Conservation (phyloP, 208 protist genomes). For the Crithidia fasciculata region DNA sequence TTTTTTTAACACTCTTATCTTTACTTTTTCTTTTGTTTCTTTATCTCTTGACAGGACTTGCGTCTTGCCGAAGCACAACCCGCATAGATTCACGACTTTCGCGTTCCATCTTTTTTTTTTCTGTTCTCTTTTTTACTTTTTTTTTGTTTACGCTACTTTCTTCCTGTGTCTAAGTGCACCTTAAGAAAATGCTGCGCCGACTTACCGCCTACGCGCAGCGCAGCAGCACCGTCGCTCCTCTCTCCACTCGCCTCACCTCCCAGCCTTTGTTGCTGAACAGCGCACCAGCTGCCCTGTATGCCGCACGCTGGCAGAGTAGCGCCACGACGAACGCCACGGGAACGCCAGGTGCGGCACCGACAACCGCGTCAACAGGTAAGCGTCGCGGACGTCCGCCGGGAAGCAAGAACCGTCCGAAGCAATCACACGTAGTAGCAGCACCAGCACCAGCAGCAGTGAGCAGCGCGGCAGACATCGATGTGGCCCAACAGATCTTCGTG, state of each 20-base stretch:
- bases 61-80: constrained; percentile 8
- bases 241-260: no score
- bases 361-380: constrained; percentile 6
- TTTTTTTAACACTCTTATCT: constrained; percentile 30
- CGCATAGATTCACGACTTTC: constrained; percentile 18
- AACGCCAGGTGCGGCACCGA: neutral
- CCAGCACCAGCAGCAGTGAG: neutral
- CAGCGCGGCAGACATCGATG: constrained; percentile 1
- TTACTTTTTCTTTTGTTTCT: constrained; percentile 18
- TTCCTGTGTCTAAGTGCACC: neutral
- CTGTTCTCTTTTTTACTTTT: constrained; percentile 4
- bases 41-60: neutral
- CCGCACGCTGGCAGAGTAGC: constrained; percentile 22
- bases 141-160: neutral
- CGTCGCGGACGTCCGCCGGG: constrained; percentile 24
- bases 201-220: neutral
- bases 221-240: neutral
- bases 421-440: neutral
- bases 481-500: constrained; percentile 22
- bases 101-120: constrained; percentile 15
- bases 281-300: neutral
- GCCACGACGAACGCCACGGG: constrained; percentile 6
- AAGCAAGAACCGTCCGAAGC: constrained; percentile 8
- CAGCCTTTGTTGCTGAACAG: no score
- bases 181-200: neutral